These are phyloP conservation scores for Arachis monticola DNA, from an alignment of 331 rosid species.

Conservation along the genomic window DNA sequence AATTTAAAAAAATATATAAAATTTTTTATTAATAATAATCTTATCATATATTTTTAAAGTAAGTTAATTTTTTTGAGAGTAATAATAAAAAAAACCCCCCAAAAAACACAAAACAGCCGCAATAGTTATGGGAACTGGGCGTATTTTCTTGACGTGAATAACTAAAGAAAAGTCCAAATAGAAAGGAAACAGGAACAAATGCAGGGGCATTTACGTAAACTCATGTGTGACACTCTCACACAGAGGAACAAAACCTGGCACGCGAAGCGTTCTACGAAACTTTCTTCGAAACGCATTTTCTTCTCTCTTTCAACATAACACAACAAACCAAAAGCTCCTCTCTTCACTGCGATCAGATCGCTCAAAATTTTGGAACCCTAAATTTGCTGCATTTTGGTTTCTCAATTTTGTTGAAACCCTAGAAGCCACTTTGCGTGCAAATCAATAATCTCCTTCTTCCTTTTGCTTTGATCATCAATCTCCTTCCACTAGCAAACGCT, in stretches of 20 bases:
- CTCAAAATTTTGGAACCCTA: slow-evolving; percentile 60
- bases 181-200: slow-evolving; percentile 31
- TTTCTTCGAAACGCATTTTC: slow-evolving; percentile 37
- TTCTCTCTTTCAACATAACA: slow-evolving; percentile 32
- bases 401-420: slow-evolving; percentile 9
- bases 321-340: slow-evolving; percentile 12
- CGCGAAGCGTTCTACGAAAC: slow-evolving; percentile 27
- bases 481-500: slow-evolving; percentile 34
- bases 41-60: no score
- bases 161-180: neutral
- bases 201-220: slow-evolving; percentile 33
- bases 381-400: slow-evolving; percentile 38
- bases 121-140: no score
- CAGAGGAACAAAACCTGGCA: slow-evolving; percentile 35
- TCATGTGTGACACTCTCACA: neutral
- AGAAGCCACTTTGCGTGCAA: neutral
- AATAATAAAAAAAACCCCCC: no score
- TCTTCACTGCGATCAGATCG: slow-evolving; percentile 66
- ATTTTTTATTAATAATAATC: no score
- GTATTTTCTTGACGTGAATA: neutral
- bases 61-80: no score
- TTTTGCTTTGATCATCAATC: slow-evolving; percentile 58
- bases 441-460: slow-evolving; percentile 23
- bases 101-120: no score
- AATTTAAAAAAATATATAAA: no score